Base-by-base conservation (phyloP, 1,284 basidiomycete genomes). In the Phellopilus nigrolimitatus region DNA sequence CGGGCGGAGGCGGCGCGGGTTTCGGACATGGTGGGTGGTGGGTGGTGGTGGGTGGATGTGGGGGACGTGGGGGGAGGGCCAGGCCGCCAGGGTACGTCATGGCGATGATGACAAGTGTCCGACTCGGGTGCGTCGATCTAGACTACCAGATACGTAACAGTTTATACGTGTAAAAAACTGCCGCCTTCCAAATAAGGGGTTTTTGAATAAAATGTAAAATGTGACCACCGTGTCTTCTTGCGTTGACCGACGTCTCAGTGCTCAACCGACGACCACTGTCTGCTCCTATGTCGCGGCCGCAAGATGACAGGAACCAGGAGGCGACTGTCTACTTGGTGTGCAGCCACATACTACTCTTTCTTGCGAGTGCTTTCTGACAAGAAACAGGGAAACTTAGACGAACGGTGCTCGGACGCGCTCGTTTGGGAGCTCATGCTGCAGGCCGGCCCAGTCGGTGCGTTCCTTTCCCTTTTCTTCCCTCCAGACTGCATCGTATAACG, bases 341-440 rank as follows among this genome's bases (percentile, higher is more conserved):
- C 40, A 15, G 8, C 19, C 13, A 17, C 10, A 37, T 17, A 13
- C 13, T n/a, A 3, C 27, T 17, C 13, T 28, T 2, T n/a, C 10
- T 1, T 8, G 19, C 25, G n/a, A 27, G 17, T 55, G 17, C 31
- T 19, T 22, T 19, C 40, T 54, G 17, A 53, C 28, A 17, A 15
- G 15, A 13, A 37, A 6, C 58, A 95, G 93, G 95, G 95, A 57
- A 99, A 99, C 67, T 78, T 99, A 31, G 95, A 99, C 64, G 97
- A 98, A 67, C 80, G 92, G 51, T 93, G 90, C 63, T 81, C 90
- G 6, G 95, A 99, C 67, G 91, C 94, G 40, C 76, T 99, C 57
- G 76, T 99, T 57, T 99, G 95, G 95, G 95, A 99, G 72, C 74
- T 99, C 44, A 99, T 99, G 95, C 71, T 98, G 55, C 95, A 98